Evolutionary conservation across 306 rosid species (phyloP).

Genomic region (Herpetospermum pedunculosum): DNA sequence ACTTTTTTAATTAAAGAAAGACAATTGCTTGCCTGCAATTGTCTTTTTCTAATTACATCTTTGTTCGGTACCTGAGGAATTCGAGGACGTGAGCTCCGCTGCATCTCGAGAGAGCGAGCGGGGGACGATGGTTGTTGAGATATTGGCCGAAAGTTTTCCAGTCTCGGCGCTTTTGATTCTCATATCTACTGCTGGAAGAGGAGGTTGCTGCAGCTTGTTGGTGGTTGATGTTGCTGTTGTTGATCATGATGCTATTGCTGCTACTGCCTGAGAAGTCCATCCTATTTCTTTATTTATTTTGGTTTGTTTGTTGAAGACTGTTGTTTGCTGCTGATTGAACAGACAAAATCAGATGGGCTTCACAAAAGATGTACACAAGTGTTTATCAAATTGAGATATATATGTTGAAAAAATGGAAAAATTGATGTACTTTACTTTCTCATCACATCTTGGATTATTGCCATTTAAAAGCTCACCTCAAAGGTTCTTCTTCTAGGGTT

Average conservation of each 20-base stretch:
- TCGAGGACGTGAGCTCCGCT: slow-evolving; percentile 15
- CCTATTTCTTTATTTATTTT: not conserved
- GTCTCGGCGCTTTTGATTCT: slow-evolving; percentile 14
- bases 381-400: no score
- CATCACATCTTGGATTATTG: not conserved
- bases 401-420: no score
- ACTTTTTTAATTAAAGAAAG: not conserved
- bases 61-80: slow-evolving; percentile 9
- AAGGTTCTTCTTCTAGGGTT: not conserved
- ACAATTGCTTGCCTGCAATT: no score
- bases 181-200: slow-evolving; percentile 11
- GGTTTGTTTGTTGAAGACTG: not conserved
- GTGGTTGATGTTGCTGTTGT: not conserved
- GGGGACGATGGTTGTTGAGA: slow-evolving; percentile 11
- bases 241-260: not conserved
- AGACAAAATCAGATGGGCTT: not conserved
- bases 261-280: slow-evolving; percentile 2
- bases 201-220: not conserved
- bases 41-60: not conserved
- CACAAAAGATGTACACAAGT: no score
- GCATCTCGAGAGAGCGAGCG: slow-evolving; percentile 9
- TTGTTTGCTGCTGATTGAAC: not conserved
- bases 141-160: slow-evolving; percentile 15
- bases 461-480: slow-evolving; percentile 3
- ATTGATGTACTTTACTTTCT: not conserved